These are phyloP conservation scores for Zygoascus tannicola DNA, from an alignment of 805 yeast genomes.

Conservation along the genomic window DNA sequence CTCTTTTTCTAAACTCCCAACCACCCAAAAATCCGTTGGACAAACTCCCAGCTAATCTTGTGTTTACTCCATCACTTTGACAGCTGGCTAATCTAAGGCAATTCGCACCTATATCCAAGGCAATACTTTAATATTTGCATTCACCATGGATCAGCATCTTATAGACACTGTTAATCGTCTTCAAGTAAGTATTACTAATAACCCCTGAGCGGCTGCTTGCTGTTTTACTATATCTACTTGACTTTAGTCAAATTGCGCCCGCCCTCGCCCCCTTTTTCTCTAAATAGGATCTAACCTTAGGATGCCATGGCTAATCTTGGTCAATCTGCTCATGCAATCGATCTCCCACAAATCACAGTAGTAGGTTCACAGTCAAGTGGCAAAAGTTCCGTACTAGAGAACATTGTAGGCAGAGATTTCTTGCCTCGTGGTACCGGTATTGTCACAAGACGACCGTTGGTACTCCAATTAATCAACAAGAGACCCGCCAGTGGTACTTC, in stretches of 20 bases:
- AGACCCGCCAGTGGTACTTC: background rate
- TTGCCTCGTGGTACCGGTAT: constrained; percentile 90
- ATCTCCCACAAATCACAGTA: constrained; percentile 89
- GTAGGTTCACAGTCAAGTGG: constrained; percentile 91
- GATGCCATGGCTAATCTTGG: constrained; percentile 97
- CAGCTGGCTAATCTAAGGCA: too few relatives aligned
- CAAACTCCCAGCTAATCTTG: too few relatives aligned
- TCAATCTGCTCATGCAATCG: constrained; percentile 87
- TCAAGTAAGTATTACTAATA: constrained; percentile 26
- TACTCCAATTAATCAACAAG: constrained; percentile 64
- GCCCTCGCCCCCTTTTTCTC: too few relatives aligned
- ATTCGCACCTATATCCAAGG: too few relatives aligned
- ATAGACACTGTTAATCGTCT: constrained; percentile 81
- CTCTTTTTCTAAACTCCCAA: too few relatives aligned
- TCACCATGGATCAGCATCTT: constrained; percentile 60
- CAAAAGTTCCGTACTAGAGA: constrained; percentile 80
- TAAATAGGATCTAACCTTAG: constrained; percentile 29
- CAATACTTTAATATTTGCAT: background rate
- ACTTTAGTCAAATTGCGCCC: background rate
- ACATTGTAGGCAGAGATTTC: constrained; percentile 86
- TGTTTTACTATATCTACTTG: background rate
- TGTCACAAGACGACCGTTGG: constrained; percentile 82
- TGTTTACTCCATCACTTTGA: too few relatives aligned
- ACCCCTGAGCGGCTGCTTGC: background rate
- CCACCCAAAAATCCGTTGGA: too few relatives aligned